Percentiles rank a stretch among this genome's conserved stretches.
phyloP scores from a whole-genome alignment of 352 stramenopile genomes.

The Globisporangium lucens region DNA sequence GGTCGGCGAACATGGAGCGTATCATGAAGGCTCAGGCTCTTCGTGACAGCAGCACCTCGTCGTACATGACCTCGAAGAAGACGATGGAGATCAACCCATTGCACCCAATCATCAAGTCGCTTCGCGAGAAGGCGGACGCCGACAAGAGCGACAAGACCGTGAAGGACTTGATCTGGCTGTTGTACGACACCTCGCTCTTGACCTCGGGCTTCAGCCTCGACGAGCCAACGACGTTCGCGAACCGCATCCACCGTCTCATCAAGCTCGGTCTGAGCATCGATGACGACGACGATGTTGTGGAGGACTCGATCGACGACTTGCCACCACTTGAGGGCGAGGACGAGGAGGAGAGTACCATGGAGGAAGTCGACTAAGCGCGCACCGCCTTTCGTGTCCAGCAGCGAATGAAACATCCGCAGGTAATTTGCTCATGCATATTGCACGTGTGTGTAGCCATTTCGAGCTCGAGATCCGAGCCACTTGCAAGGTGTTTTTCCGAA shows the following conservation, averaged over 20 bases:
- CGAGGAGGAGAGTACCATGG: constrained; percentile 97
- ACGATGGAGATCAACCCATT: constrained; percentile 99
- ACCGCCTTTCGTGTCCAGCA: not conserved
- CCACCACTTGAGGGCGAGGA: constrained; percentile 95
- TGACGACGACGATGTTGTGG: constrained; percentile 94
- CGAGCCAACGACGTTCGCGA: constrained; percentile 98
- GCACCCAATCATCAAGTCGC: constrained; percentile 98
- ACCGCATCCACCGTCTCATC: constrained; percentile 99
- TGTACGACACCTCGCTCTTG: constrained; percentile 99
- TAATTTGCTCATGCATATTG: constrained; percentile 3
- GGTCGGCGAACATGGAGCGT: constrained; percentile 99
- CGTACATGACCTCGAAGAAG: constrained; percentile 99
- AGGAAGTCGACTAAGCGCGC: constrained; percentile 96
- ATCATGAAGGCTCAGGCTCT: constrained; percentile 99
- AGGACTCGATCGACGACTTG: constrained; percentile 96
- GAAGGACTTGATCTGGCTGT: constrained; percentile 99
- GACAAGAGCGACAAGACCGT: constrained; percentile 99
- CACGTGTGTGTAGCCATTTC: constrained; percentile 1
- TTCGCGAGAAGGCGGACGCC: constrained; percentile 97
- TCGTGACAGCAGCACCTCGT: constrained; percentile 94
- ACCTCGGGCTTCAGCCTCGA: constrained; percentile 99
- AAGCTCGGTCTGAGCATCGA: constrained; percentile 99
- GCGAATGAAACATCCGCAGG: constrained; percentile 1
- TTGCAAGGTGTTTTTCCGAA: constrained; percentile 1
- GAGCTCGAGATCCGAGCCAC: not conserved